These are phyloP conservation scores for Penicillium parvum DNA, from an alignment of 495 filamentous ascomycete genomes.

Conservation along the genomic window DNA sequence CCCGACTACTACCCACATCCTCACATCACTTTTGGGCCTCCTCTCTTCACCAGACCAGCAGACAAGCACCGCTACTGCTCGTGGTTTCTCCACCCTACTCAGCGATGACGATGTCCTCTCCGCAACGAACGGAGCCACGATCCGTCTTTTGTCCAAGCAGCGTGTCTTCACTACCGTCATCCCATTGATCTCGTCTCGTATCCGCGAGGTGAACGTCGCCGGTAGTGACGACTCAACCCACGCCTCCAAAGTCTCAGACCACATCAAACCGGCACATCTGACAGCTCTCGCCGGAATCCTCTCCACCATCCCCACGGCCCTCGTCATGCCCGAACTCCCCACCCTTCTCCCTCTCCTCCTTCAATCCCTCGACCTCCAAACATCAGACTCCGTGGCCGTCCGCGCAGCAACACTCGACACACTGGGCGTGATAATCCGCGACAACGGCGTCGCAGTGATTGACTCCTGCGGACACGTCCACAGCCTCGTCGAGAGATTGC, in stretches of 20 bases:
- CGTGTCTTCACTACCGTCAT: constrained; percentile 59
- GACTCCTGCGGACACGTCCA: constrained; percentile 56
- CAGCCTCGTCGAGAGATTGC: constrained; percentile 54
- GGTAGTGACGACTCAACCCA: constrained; percentile 10
- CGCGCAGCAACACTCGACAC: constrained; percentile 60
- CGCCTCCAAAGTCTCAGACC: constrained; percentile 10
- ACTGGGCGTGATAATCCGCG: constrained; percentile 54
- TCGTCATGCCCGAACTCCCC: constrained; percentile 57
- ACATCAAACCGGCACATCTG: constrained; percentile 58
- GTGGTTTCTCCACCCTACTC: constrained; percentile 58
- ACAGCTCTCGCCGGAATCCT: constrained; percentile 64
- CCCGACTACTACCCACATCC: constrained; percentile 43
- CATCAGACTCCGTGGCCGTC: constrained; percentile 45
- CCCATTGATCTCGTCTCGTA: constrained; percentile 52
- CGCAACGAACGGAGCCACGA: constrained; percentile 57
- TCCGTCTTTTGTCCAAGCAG: constrained; percentile 62
- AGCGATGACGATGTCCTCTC: constrained; percentile 62
- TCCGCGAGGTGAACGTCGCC: constrained; percentile 45
- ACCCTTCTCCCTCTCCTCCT: constrained; percentile 63
- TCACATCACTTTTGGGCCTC: constrained; percentile 50
- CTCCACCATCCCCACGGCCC: constrained; percentile 51
- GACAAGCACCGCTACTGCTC: constrained; percentile 48
- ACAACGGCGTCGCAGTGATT: constrained; percentile 49
- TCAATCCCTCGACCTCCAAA: constrained; percentile 61
- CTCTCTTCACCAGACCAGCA: constrained; percentile 42